phyloP scores from a whole-genome alignment of 2,329 filamentous ascomycete genomes.

The Tetracladium maxilliforme region DNA sequence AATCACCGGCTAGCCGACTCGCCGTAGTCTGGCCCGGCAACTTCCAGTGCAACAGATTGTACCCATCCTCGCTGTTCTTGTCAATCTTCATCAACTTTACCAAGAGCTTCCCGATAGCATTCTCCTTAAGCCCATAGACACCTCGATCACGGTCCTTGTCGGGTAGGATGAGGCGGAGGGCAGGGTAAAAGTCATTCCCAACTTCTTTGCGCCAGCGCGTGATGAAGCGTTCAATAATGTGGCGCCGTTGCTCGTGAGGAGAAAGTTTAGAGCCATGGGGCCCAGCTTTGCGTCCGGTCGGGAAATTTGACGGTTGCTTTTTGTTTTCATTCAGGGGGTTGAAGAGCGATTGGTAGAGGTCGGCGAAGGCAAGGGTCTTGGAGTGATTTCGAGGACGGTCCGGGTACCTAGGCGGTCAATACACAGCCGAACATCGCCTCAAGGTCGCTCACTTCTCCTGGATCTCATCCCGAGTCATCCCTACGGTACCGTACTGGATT shows the following conservation, averaged over 20 bases:
- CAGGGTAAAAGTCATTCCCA: conserved; percentile 85
- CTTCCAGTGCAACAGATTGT: conserved; percentile 83
- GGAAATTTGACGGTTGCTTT: conserved; percentile 46
- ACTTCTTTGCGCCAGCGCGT: conserved; percentile 76
- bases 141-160: conserved; percentile 85
- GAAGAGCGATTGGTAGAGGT: conserved; percentile 65
- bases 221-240: conserved; percentile 79
- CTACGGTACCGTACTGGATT: conserved; percentile 29
- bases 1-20: conserved; percentile 68
- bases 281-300: conserved; percentile 42
- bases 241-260: conserved; percentile 63
- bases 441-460: conserved; percentile 28
- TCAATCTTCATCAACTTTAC: conserved; percentile 88
- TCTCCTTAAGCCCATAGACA: conserved; percentile 92
- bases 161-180: conserved; percentile 78
- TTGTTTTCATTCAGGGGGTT: conserved; percentile 67
- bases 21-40: conserved; percentile 55
- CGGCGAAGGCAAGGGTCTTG: conserved; percentile 69
- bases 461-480: conserved; percentile 26
- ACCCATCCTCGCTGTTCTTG: conserved; percentile 77
- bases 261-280: conserved; percentile 45
- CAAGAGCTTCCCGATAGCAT: conserved; percentile 75
- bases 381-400: conserved; percentile 70
- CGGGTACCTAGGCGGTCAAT: conserved; percentile 44
- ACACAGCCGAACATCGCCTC: not conserved